These are phyloP conservation scores for Cyclotella choctawhatcheeana DNA, from an alignment of 108 stramenopile species.

Conservation along the genomic window DNA sequence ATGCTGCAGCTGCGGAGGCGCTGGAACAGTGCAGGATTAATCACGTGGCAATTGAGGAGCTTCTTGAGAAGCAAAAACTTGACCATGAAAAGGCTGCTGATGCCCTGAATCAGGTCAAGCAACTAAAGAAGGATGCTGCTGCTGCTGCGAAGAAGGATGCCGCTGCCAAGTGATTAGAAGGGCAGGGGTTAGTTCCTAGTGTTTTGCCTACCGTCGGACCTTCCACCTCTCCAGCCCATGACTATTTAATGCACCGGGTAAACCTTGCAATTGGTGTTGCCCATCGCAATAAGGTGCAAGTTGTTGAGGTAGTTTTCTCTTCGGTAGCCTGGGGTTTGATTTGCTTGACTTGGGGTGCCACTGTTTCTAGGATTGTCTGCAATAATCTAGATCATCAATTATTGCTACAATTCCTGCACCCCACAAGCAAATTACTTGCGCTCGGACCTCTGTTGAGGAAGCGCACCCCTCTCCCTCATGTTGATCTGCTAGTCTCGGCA, in stretches of 20 bases:
- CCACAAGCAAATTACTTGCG: not conserved
- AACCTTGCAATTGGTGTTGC: not conserved
- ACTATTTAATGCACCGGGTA: not conserved
- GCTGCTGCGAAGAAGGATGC: not conserved
- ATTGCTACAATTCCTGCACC: not conserved
- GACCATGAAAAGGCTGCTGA: not conserved
- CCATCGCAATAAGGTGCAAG: not conserved
- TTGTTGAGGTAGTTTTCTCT: not conserved
- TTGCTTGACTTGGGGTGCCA: constrained; percentile 7
- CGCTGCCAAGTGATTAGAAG: too few relatives aligned
- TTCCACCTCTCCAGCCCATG: not conserved
- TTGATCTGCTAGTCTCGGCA: not conserved
- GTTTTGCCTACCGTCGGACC: not conserved
- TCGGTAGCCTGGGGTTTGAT: constrained; percentile 9
- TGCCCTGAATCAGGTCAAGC: not conserved
- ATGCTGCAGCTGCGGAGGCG: not conserved
- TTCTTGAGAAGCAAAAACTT: not conserved
- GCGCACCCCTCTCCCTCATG: too few relatives aligned
- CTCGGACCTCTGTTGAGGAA: not conserved
- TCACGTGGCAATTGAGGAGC: not conserved
- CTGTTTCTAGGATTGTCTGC: not conserved
- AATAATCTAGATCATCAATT: not conserved
- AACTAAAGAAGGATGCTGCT: not conserved
- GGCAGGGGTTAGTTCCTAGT: not conserved
- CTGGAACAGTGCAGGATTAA: not conserved